Percentiles rank a stretch among this genome's conserved stretches.
phyloP scores from a whole-genome alignment of 2,329 filamentous ascomycete genomes.

The Reticulascus tulasneorum region DNA sequence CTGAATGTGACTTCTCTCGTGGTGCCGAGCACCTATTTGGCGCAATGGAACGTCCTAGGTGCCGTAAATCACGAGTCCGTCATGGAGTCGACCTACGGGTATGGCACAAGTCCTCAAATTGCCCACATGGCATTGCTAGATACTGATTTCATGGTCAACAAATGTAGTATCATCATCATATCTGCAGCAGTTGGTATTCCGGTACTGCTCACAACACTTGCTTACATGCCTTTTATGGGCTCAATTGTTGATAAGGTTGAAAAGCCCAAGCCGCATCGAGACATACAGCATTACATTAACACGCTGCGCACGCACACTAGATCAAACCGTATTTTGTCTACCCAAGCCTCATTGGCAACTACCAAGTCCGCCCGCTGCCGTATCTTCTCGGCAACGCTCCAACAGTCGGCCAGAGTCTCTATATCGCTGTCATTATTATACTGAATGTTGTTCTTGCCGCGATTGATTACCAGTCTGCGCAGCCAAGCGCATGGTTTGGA shows the following conservation, averaged over 20 bases:
- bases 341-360: conserved; percentile 24
- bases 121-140: too few species aligned
- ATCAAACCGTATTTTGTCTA: conserved; percentile 28
- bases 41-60: conserved; percentile 48
- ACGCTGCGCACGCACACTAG: conserved; percentile 11
- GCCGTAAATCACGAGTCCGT: too few species aligned
- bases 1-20: conserved; percentile 4
- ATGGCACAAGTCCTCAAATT: too few species aligned
- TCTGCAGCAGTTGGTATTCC: too few species aligned
- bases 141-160: too few species aligned
- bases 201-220: conserved; percentile 17
- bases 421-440: conserved; percentile 25
- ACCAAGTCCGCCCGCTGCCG: conserved; percentile 26
- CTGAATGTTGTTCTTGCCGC: conserved; percentile 25
- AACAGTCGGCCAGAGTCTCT: conserved; percentile 29
- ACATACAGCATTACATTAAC: neutral
- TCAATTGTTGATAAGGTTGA: neutral
- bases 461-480: conserved; percentile 16
- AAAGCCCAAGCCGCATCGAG: neutral
- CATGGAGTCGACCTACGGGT: too few species aligned
- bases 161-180: too few species aligned
- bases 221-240: conserved; percentile 12
- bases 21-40: conserved; percentile 1
- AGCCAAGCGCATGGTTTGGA: conserved; percentile 20
- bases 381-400: conserved; percentile 31